phyloP scores from a whole-genome alignment of 805 yeast species.

The Saccharomyces jurei region DNA sequence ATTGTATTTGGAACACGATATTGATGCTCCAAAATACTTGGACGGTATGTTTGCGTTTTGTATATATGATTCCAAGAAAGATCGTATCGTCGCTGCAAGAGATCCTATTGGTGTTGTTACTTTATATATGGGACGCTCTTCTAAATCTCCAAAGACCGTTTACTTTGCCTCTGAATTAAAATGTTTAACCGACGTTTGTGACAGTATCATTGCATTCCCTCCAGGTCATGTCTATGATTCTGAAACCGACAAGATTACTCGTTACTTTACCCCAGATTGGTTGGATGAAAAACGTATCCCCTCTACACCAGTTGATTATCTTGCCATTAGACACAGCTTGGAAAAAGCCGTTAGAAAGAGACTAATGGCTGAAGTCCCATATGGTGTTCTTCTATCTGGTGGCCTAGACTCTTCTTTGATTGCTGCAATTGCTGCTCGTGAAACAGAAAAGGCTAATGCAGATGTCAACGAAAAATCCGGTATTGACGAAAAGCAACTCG shows the following conservation, averaged over 20 bases:
- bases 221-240: constrained; percentile 96
- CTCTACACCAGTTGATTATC: constrained; percentile 61
- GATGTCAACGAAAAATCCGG: constrained; percentile 39
- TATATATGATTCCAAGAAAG: constrained; percentile 68
- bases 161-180: constrained; percentile 89
- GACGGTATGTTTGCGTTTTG: constrained; percentile 98
- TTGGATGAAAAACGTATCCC: constrained; percentile 77
- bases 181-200: constrained; percentile 88
- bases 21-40: constrained; percentile 79
- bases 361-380: constrained; percentile 97
- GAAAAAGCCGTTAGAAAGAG: constrained; percentile 95
- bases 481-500: constrained; percentile 55
- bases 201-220: constrained; percentile 81
- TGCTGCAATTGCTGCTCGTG: constrained; percentile 92
- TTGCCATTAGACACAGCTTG: constrained; percentile 61
- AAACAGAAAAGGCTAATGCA: constrained; percentile 58
- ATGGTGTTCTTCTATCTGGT: constrained; percentile 90
- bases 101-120: constrained; percentile 96
- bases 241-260: constrained; percentile 66
- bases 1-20: constrained; percentile 70
- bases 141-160: constrained; percentile 56
- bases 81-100: constrained; percentile 88
- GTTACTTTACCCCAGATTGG: constrained; percentile 90
- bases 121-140: constrained; percentile 79
- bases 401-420: constrained; percentile 92